Base-by-base conservation (phyloP, 352 stramenopile genomes). In the Globisporangium barbulae region DNA sequence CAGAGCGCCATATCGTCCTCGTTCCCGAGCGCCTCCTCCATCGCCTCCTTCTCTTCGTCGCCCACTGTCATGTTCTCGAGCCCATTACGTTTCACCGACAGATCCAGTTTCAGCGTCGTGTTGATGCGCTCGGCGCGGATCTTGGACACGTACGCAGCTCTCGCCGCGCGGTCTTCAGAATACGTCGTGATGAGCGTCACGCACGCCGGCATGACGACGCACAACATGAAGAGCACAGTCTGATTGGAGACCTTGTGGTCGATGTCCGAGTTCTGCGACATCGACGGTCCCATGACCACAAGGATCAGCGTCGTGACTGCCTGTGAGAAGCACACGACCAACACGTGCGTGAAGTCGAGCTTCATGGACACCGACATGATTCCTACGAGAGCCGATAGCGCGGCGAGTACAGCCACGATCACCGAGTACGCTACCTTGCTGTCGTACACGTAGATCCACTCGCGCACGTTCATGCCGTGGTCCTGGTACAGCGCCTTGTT, bases 41-140 rank as follows among this genome's bases (percentile, higher is more conserved):
- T 71, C 31, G 77, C 72, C 31, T 83, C 76, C 48, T 87, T 76
- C 58, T 92, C 79, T 35, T 87, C 79, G 2, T 69, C 69, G 8
- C 76, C 76, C 60, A 90, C 72, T 37, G 82, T 84, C 2, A 73
- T 73, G 50, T 89, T 91, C 65, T 91, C 83, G 5, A 92, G 65
- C 0, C 83, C 78, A 41, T 80, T 81, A 37, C 83, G 79, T 52
- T 92, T 92, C 31, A 90, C 75, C 12, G 81, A 91, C 7, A 92
- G 61, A 53, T 91, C 85, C 49, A 91, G 63, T 55, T 92, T 94
- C 5, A 94, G 69, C 42, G 83, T 85, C 53, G 83, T 94, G 64
- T 94, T 94, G 58, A 94, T 86, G 6, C 85, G 79, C 50, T 94
- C 83, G 0, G 83, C 85, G 56, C 79, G 79, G 12, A 91, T 70